These are phyloP conservation scores for Castanospermum australe DNA, from an alignment of 306 rosid genomes.

Conservation along the genomic window DNA sequence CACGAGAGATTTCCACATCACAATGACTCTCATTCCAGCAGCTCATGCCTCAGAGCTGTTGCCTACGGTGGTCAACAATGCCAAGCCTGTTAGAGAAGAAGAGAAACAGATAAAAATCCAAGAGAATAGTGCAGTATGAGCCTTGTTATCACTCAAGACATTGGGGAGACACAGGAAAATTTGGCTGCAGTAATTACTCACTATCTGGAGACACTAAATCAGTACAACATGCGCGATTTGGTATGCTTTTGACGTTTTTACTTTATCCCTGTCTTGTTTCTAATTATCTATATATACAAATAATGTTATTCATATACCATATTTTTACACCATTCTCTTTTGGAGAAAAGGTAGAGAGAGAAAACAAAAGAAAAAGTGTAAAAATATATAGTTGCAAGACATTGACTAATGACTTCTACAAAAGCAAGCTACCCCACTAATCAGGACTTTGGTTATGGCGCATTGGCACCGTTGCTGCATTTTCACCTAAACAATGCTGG, in stretches of 20 bases:
- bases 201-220: not conserved
- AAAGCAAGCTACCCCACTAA: constrained; percentile 21
- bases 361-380: too few relatives aligned
- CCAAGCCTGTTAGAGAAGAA: not conserved
- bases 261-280: not conserved
- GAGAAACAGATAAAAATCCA: not conserved
- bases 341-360: too few relatives aligned
- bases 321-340: too few relatives aligned
- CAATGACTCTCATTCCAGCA: not conserved
- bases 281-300: too few relatives aligned
- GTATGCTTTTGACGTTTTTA: not conserved
- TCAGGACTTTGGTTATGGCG: constrained; percentile 60
- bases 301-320: too few relatives aligned
- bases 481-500: constrained; percentile 69
- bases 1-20: too few relatives aligned
- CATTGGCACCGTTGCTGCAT: constrained; percentile 46
- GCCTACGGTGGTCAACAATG: not conserved
- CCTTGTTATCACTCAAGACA: not conserved
- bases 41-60: not conserved
- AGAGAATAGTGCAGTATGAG: not conserved
- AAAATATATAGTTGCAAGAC: not conserved
- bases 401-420: not conserved
- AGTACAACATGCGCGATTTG: not conserved
- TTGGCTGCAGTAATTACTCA: not conserved
- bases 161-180: not conserved